phyloP scores from a whole-genome alignment of 2,329 filamentous ascomycete species.

The Tolypocladium ophioglossoides region DNA sequence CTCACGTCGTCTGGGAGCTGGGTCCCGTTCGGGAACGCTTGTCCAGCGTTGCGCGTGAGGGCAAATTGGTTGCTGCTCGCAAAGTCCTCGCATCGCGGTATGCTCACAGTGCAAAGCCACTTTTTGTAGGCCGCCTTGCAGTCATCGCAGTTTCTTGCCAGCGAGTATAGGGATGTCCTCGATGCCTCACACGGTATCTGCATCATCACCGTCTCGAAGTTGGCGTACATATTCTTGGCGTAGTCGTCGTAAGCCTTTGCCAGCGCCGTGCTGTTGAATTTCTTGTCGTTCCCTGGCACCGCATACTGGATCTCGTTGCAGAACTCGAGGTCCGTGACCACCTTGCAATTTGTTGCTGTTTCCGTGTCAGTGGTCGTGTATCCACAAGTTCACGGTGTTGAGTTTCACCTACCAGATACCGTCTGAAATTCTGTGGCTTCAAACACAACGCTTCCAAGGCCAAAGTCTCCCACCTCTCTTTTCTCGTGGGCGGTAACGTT shows the following conservation, averaged over 20 bases:
- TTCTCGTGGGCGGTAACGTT: slow-evolving; percentile 34
- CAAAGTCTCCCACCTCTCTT: slow-evolving; percentile 23
- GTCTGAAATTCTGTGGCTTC: slow-evolving; percentile 63
- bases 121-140: slow-evolving; percentile 77
- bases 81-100: slow-evolving; percentile 87
- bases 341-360: slow-evolving; percentile 67
- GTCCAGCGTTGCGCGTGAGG: slow-evolving; percentile 56
- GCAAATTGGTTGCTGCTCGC: slow-evolving; percentile 36
- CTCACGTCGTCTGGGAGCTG: slow-evolving; percentile 28
- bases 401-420: slow-evolving; percentile 52
- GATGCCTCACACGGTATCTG: slow-evolving; percentile 79
- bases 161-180: slow-evolving; percentile 65
- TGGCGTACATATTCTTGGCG: slow-evolving; percentile 56
- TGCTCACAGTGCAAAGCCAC: slow-evolving; percentile 90
- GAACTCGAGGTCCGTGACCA: slow-evolving; percentile 80
- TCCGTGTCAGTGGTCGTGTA: slow-evolving; percentile 3
- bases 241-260: slow-evolving; percentile 68
- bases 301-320: slow-evolving; percentile 85
- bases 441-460: slow-evolving; percentile 70
- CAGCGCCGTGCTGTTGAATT: slow-evolving; percentile 51
- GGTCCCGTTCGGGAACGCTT: slow-evolving; percentile 61
- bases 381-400: not conserved
- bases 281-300: slow-evolving; percentile 67
- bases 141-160: slow-evolving; percentile 64
- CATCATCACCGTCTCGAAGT: slow-evolving; percentile 72